Evolutionary conservation across 768 basidiomycete genomes (phyloP).

Genomic region (Collybia sordida): DNA sequence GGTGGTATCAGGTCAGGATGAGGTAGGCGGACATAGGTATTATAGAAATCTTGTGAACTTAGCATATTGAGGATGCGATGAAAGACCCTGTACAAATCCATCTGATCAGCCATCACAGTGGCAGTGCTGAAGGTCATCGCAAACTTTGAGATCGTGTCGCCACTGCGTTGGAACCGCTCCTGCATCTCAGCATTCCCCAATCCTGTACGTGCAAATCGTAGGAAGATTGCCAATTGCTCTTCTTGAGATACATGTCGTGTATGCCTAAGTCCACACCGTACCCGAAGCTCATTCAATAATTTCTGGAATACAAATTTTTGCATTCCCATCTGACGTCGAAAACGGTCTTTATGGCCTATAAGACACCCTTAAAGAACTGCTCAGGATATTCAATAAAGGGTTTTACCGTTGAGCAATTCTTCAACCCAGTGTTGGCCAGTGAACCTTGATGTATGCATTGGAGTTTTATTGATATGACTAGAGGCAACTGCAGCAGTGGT

Average conservation of each 20-base stretch:
- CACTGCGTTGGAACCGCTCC: slow-evolving; percentile 32
- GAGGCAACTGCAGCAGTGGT: not conserved
- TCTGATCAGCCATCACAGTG: slow-evolving; percentile 13
- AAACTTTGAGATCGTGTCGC: slow-evolving; percentile 36
- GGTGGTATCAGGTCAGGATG: slow-evolving; percentile 14
- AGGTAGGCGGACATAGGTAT: slow-evolving; percentile 2
- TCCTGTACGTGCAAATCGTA: not conserved
- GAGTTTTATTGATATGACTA: not conserved
- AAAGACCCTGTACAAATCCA: slow-evolving; percentile 17
- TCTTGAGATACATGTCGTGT: not conserved
- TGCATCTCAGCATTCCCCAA: not conserved
- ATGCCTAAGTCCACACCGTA: not conserved
- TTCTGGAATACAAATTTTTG: slow-evolving; percentile 1
- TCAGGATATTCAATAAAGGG: not conserved
- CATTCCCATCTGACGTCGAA: not conserved
- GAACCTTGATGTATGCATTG: not conserved
- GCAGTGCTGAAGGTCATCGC: slow-evolving; percentile 27
- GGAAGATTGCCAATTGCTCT: slow-evolving; percentile 4
- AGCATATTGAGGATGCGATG: slow-evolving; percentile 17
- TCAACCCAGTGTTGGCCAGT: not conserved
- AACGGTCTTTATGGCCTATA: not conserved
- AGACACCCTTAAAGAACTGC: not conserved
- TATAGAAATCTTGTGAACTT: slow-evolving; percentile 3
- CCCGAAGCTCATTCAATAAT: not conserved
- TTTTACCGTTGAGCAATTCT: not conserved